Percentiles rank a stretch among this genome's conserved stretches.
Evolutionary conservation across 2,329 filamentous ascomycete species (phyloP).

Genomic region (Fusarium mundagurra): DNA sequence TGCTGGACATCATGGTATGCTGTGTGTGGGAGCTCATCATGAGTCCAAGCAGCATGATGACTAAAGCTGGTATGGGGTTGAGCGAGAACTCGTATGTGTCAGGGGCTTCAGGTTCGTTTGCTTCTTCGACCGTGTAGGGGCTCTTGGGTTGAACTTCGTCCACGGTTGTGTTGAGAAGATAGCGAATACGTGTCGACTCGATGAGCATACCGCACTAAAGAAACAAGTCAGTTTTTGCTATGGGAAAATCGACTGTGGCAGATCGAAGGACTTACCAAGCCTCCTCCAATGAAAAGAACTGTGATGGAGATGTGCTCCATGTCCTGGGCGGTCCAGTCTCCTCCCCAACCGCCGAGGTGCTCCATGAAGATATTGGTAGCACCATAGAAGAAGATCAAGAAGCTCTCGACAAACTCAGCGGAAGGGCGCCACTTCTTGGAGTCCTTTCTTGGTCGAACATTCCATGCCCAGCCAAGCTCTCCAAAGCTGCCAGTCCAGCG

Average conservation of each 20-base stretch:
- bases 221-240: constrained; percentile 34
- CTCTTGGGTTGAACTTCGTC: constrained; percentile 48
- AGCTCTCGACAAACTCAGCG: constrained; percentile 89
- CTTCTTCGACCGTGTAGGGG: constrained; percentile 56
- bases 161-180: constrained; percentile 69
- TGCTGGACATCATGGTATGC: constrained; percentile 81
- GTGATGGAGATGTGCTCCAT: constrained; percentile 94
- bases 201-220: constrained; percentile 81
- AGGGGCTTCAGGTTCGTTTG: constrained; percentile 64
- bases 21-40: constrained; percentile 98
- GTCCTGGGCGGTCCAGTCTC: constrained; percentile 79
- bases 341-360: constrained; percentile 79
- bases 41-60: constrained; percentile 86
- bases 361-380: constrained; percentile 92
- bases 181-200: constrained; percentile 76
- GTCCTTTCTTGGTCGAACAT: constrained; percentile 71
- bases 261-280: constrained; percentile 68
- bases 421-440: constrained; percentile 76
- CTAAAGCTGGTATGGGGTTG: constrained; percentile 87
- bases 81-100: constrained; percentile 77
- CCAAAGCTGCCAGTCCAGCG: constrained; percentile 92
- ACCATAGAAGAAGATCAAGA: constrained; percentile 90
- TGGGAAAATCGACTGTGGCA: not conserved
- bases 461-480: constrained; percentile 96
- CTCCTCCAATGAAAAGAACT: constrained; percentile 91